phyloP scores from a whole-genome alignment of 2,329 filamentous ascomycete genomes.

The Tolypocladium tundrense region DNA sequence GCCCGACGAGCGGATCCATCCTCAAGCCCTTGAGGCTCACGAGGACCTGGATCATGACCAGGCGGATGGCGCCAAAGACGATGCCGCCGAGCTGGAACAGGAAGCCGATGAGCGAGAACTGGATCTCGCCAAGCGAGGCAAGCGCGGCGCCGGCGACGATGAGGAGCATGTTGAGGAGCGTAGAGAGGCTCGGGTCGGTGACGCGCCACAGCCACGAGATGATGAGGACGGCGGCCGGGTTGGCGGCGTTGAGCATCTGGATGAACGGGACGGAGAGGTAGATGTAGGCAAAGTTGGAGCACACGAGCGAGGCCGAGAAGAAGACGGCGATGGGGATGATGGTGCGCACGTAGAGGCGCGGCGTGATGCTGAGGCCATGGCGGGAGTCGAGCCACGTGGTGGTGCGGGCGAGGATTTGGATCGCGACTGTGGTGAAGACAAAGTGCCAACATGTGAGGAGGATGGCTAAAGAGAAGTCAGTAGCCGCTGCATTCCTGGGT shows the following conservation, averaged over 20 bases:
- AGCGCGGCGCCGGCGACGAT: constrained; percentile 43
- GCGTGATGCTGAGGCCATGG: constrained; percentile 50
- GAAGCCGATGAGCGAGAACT: constrained; percentile 57
- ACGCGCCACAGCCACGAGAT: constrained; percentile 50
- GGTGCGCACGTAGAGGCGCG: constrained; percentile 48
- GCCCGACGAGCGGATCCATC: constrained; percentile 80
- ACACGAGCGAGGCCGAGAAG: constrained; percentile 56
- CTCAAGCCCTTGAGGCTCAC: constrained; percentile 66
- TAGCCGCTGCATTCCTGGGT: background rate
- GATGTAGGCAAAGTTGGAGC: constrained; percentile 57
- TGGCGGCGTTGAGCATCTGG: constrained; percentile 61
- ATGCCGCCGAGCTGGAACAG: constrained; percentile 65
- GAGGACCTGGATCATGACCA: constrained; percentile 79
- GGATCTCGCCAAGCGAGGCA: constrained; percentile 52
- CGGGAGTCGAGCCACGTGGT: constrained; percentile 54
- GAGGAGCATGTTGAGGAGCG: constrained; percentile 37
- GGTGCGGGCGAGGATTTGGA: constrained; percentile 54
- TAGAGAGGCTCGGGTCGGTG: constrained; percentile 32
- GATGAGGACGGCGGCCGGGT: constrained; percentile 56
- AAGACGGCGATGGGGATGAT: constrained; percentile 57
- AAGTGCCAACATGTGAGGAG: constrained; percentile 61
- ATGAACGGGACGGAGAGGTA: constrained; percentile 60
- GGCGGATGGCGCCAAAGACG: constrained; percentile 67
- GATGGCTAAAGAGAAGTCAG: constrained; percentile 26
- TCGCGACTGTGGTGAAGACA: constrained; percentile 54